Evolutionary conservation across 768 basidiomycete species (phyloP), one percentile per base, ranked within the genome.

Genomic region (Gelatoporia subvermispora): DNA sequence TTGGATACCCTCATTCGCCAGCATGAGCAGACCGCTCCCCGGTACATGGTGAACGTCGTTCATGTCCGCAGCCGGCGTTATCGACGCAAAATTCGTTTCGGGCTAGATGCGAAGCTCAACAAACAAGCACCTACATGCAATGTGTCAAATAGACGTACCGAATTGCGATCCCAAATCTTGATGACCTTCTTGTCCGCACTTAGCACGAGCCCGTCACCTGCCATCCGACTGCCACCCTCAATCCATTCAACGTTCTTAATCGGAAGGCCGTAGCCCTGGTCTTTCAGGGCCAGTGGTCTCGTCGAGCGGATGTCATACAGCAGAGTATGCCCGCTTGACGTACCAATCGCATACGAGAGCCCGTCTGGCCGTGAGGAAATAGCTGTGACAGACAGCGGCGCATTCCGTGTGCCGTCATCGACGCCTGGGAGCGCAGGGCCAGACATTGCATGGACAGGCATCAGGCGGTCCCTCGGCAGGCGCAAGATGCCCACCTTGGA

Each of bases 101-200:
- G 93, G 85, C 91, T 94, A 47, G 2, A 51, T 2, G 21, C 16
- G 20, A 2, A 16, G 20, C 8, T 3, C 4, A 10, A 16, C n/a
- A 3, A 24, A 18, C n/a, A 18, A 4, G 25, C 15, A n/a, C 31
- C 15, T 35, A 22, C 9, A 35, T 38, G 31, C 18, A 8, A 13
- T 16, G 23, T 42, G 35, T 24, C 43, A 31, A 36, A 15, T 3
- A n/a, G 13, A 71, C 88, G 46, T 69, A 91, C 91, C 35, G 76
- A 77, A 65, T 88, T 79, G 46, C 85, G 79, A 62, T 93, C 88
- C 96, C 96, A 99, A 23, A 98, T 85, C 68, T 99, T 99, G 60
- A 97, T 79, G 22, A 99, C 95, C 65, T 98, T 98, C 66, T 84
- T 89, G 68, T 99, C 96, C 0, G 93, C 91, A 65, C 88, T 94